Evolutionary conservation across 768 basidiomycete species (phyloP), one percentile per base, ranked within the genome.

Genomic region (Grammothele lineata): DNA sequence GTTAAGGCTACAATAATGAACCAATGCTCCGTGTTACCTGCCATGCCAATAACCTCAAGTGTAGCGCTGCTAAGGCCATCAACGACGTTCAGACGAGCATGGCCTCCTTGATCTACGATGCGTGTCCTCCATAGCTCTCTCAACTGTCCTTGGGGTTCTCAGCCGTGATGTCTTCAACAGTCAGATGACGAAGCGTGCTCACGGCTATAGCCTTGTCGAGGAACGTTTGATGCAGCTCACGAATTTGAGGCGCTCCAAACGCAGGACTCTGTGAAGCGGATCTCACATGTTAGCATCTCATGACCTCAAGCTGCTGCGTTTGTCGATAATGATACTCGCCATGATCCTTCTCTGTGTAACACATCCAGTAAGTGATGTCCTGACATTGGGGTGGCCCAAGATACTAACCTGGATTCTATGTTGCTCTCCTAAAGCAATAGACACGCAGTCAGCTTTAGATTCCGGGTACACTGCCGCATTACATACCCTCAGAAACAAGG

Each of bases 231-330:
- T 78, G 79, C 12, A 85, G 57, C 34, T 75, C 76, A 3, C 81
- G 68, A 24, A 85, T 70, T 56, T 84, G 81, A 1, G 70, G 62
- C 1, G 72, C 69, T 1, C 83, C 80, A 54, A 87, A 87, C 0
- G 83, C 82, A 15, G 83, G 83, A 51, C 84, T 86, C 83, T 73
- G 32, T 11, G 15, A 32, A 15, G 30, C 8, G n/a, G n/a, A n/a
- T n/a, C n/a, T n/a, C n/a, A n/a, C n/a, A n/a, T n/a, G n/a, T n/a
- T n/a, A n/a, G n/a, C n/a, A n/a, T n/a, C n/a, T n/a, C n/a, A n/a
- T n/a, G n/a, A n/a, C n/a, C n/a, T n/a, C n/a, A n/a, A n/a, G n/a
- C n/a, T n/a, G n/a, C n/a, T n/a, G n/a, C n/a, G n/a, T n/a, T n/a
- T n/a, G n/a, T n/a, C n/a, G n/a, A n/a, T n/a, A n/a, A n/a, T n/a